Evolutionary conservation across 441 rosid genomes (phyloP).

Genomic region (Eutrema salsugineum): DNA sequence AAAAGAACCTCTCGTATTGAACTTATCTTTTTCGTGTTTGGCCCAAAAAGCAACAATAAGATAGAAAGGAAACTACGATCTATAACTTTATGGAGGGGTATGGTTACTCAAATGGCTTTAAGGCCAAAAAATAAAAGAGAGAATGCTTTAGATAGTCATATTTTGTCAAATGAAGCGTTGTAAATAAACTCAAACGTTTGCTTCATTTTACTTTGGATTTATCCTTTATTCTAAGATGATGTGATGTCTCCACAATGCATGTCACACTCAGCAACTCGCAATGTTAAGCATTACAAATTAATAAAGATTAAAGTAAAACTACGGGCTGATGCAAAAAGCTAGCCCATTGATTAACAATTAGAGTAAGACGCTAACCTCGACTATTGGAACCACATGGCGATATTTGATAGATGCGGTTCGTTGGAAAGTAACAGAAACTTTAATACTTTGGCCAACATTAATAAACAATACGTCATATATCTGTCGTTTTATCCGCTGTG

Average conservation of each 20-base stretch:
- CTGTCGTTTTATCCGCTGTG: not conserved
- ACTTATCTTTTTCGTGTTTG: slow-evolving; percentile 10
- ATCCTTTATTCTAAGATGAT: not conserved
- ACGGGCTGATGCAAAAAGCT: not conserved
- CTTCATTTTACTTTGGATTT: slow-evolving; percentile 9
- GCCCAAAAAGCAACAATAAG: not conserved
- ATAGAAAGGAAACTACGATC: not conserved
- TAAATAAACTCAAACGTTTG: not conserved
- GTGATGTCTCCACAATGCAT: slow-evolving; percentile 7
- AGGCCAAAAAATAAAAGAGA: not conserved
- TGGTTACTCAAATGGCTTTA: not conserved
- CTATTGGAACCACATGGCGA: slow-evolving; percentile 22
- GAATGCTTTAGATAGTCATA: not conserved
- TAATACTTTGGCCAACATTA: slow-evolving; percentile 7
- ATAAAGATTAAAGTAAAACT: not conserved
- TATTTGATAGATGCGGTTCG: not conserved
- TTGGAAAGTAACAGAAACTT: slow-evolving; percentile 15
- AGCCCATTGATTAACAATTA: slow-evolving; percentile 1
- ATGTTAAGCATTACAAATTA: not conserved
- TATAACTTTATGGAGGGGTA: not conserved
- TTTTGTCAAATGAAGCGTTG: slow-evolving; percentile 7
- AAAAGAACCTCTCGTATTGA: not conserved
- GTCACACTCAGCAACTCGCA: not conserved
- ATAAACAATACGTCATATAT: slow-evolving; percentile 1
- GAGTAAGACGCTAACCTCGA: not conserved